These are phyloP conservation scores for Strobilomyces dryophilus DNA, from an alignment of 768 basidiomycete genomes.

Conservation along the genomic window DNA sequence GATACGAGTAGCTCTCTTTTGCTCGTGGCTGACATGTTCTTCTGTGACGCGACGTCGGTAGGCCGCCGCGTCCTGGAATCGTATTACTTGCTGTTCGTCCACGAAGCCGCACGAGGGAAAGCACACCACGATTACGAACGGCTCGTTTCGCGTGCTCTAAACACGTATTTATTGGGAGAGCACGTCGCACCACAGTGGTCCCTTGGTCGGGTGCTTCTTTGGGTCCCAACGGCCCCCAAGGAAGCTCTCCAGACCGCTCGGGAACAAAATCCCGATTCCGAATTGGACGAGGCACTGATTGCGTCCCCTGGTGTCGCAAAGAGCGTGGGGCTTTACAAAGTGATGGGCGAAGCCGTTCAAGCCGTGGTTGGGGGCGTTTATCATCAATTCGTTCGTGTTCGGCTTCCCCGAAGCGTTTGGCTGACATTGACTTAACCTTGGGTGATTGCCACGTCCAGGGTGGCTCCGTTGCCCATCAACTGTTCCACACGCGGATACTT, in stretches of 20 bases:
- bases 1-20: background rate
- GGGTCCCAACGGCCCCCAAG: conserved; percentile 57
- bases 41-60: conserved; percentile 24
- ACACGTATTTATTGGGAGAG: conserved; percentile 70
- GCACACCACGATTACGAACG: conserved; percentile 54
- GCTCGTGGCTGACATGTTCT: background rate
- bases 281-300: conserved; percentile 28
- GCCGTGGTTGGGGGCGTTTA: conserved; percentile 75
- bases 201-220: conserved; percentile 66
- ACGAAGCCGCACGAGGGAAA: conserved; percentile 46
- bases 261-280: conserved; percentile 18
- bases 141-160: conserved; percentile 53
- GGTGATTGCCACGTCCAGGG: conserved; percentile 15
- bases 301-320: conserved; percentile 36
- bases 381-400: conserved; percentile 67
- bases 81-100: conserved; percentile 70
- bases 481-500: conserved; percentile 35
- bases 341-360: conserved; percentile 72
- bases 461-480: conserved; percentile 30
- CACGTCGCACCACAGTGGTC: conserved; percentile 74
- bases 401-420: conserved; percentile 19
- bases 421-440: conserved; percentile 3
- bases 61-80: conserved; percentile 76
- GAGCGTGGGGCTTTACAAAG: conserved; percentile 69
- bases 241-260: conserved; percentile 27